Percentiles rank a stretch among this genome's conserved stretches.
Conservation (phyloP, 1,284 basidiomycete species). For the Porodaedalea pini region DNA sequence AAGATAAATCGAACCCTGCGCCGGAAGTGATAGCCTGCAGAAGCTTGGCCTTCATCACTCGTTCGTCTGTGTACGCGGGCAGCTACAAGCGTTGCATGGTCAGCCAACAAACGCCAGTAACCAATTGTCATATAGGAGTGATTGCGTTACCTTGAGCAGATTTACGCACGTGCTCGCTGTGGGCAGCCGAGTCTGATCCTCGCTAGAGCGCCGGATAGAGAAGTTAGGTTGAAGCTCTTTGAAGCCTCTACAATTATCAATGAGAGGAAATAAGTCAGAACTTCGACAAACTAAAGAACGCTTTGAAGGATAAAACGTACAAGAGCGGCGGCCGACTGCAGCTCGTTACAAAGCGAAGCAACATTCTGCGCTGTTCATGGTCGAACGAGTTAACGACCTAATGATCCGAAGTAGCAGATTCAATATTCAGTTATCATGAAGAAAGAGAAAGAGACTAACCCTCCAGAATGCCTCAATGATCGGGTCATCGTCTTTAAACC, state of each 20-base stretch:
- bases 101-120: too few relatives aligned
- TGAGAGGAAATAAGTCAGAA: conserved; percentile 5
- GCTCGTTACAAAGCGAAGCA: conserved; percentile 87
- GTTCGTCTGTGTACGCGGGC: conserved; percentile 63
- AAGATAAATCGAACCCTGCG: conserved; percentile 89
- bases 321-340: conserved; percentile 86
- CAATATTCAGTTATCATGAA: conserved; percentile 7
- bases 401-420: conserved; percentile 11
- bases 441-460: conserved; percentile 34
- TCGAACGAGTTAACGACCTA: conserved; percentile 73
- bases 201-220: conserved; percentile 75
- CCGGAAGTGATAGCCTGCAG: conserved; percentile 81
- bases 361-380: conserved; percentile 64
- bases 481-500: conserved; percentile 62
- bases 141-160: conserved; percentile 75
- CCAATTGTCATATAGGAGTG: too few relatives aligned
- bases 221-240: conserved; percentile 84
- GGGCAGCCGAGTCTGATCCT: conserved; percentile 73
- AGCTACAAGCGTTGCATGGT: conserved; percentile 45
- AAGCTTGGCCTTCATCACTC: conserved; percentile 69
- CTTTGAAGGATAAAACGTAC: conserved; percentile 48
- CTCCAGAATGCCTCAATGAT: conserved; percentile 80
- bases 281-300: conserved; percentile 1
- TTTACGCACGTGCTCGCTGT: conserved; percentile 86
- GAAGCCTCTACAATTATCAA: conserved; percentile 61